These are phyloP conservation scores for Sporisorium iseilematis-ciliati DNA, from an alignment of 1,284 basidiomycete species.

Conservation along the genomic window DNA sequence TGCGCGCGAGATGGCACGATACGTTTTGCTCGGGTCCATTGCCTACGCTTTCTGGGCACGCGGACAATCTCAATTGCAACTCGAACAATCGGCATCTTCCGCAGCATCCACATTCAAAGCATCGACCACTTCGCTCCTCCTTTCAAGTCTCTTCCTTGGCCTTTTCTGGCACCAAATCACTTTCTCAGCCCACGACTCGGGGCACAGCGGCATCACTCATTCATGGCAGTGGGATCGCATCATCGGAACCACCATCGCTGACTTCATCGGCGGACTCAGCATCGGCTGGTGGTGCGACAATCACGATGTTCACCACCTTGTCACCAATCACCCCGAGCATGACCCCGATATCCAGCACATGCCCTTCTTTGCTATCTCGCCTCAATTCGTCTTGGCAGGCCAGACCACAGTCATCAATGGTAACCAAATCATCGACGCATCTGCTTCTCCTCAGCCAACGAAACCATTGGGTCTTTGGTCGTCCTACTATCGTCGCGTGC, in stretches of 20 bases:
- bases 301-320: constrained; percentile 96
- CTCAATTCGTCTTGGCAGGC: constrained; percentile 75
- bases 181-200: constrained; percentile 92
- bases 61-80: constrained; percentile 31
- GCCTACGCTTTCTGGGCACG: constrained; percentile 76
- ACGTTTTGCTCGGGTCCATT: constrained; percentile 76
- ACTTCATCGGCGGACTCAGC: constrained; percentile 91
- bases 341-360: constrained; percentile 90
- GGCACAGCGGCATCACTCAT: constrained; percentile 92
- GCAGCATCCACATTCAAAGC: not conserved
- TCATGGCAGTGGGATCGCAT: constrained; percentile 85
- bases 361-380: constrained; percentile 94
- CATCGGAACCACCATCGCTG: constrained; percentile 83
- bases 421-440: not conserved
- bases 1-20: constrained; percentile 85
- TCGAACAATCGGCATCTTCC: constrained; percentile 1
- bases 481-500: constrained; percentile 91
- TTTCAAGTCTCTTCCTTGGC: constrained; percentile 83
- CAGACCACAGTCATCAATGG: constrained; percentile 38
- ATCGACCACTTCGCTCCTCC: constrained; percentile 72
- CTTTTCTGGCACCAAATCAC: constrained; percentile 94
- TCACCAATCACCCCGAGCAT: constrained; percentile 97
- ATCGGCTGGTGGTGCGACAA: constrained; percentile 99
- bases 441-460: not conserved
- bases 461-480: constrained; percentile 77